phyloP scores from a whole-genome alignment of 345 rosid genomes.

The Brassica nigra region DNA sequence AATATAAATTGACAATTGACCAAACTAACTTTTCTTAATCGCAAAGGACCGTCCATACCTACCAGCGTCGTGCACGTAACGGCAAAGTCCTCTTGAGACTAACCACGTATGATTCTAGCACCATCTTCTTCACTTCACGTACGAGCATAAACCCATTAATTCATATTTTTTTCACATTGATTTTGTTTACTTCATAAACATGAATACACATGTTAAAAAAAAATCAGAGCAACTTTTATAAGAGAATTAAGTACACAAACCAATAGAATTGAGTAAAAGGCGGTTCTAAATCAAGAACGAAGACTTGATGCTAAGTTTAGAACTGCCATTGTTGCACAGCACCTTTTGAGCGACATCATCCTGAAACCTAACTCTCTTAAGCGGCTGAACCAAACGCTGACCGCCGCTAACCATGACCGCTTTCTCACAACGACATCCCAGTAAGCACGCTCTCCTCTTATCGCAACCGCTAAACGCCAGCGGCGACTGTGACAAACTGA shows the following conservation, averaged over 20 bases:
- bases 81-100: constrained; percentile 10
- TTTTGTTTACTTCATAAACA: constrained; percentile 10
- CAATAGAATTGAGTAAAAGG: not conserved
- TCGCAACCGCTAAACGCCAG: not conserved
- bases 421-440: not conserved
- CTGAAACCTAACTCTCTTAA: constrained; percentile 11
- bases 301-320: constrained; percentile 24
- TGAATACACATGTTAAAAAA: constrained; percentile 7
- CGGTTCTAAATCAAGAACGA: constrained; percentile 5
- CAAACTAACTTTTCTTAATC: constrained; percentile 19
- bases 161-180: not conserved
- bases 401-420: constrained; percentile 18
- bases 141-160: not conserved
- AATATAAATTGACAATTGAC: constrained; percentile 16
- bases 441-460: not conserved
- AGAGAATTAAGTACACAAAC: not conserved
- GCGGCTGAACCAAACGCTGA: constrained; percentile 25
- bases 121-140: constrained; percentile 6
- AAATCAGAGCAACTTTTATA: not conserved
- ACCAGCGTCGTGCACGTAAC: constrained; percentile 37
- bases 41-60: constrained; percentile 21
- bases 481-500: not conserved
- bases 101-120: constrained; percentile 10
- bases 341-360: constrained; percentile 17
- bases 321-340: constrained; percentile 30